Base-by-base conservation (phyloP, 805 yeast genomes). In the Ogataea ganodermae region DNA sequence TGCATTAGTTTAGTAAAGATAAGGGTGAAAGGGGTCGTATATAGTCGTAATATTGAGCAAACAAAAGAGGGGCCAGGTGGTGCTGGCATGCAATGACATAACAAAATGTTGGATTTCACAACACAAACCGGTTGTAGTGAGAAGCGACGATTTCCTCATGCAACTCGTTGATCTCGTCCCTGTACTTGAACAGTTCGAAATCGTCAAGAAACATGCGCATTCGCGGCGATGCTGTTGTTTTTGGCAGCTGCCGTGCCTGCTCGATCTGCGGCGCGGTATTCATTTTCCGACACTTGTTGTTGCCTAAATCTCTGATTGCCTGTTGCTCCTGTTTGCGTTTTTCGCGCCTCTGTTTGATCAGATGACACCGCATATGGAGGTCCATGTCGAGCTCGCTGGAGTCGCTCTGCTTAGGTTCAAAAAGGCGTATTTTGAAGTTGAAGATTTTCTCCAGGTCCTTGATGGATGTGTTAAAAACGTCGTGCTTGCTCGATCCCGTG, bases 401-500 rank as follows among this genome's bases (percentile, higher is more conserved):
- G 9, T 23, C 17, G 13, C 42, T 35, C 23, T 30, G 37, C 18
- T 23, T 27, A 3, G 28, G 33, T 22, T 50, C 52, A 36, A 56
- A 56, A 10, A 48, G 45, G 8, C 40, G 45, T n/a, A 58, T 51
- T 32, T 53, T 56, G 45, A 58, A 58, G 38, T 58, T 53, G 49
- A 58, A 58, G 13, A 58, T 58, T 37, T 42, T 48, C 31, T 58
- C 62, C 17, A 58, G 46, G 45, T 58, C 62, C 35, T 53, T 51
- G 36, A 58, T 49, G 46, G 51, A 48, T 9, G 59, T 56, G 27
- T 45, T 48, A 35, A 58, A 58, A 4, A 50, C 39, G 13, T 50
- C 60, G 39, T 47, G 14, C 27, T 17, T 46, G 35, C 13, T 35
- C 13, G 31, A 38, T 16, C 21, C 36, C 22, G 36, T 5, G 23